Evolutionary conservation across 768 basidiomycete species (phyloP).

Genomic region (Heimioporus sp.): DNA sequence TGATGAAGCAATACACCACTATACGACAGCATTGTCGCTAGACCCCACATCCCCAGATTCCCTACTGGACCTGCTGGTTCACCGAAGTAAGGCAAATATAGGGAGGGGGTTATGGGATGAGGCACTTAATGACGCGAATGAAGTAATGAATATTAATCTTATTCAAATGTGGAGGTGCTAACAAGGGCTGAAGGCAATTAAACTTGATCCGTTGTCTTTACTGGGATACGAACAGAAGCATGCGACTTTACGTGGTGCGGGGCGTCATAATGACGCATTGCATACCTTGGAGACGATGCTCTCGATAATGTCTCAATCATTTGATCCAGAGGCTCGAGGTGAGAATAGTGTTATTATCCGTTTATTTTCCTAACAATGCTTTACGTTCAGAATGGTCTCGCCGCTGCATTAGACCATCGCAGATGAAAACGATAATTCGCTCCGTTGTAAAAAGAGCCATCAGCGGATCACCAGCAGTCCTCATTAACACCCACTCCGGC

Average conservation of each 20-base stretch:
- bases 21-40: not conserved
- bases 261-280: not conserved
- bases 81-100: not conserved
- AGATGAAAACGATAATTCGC: not conserved
- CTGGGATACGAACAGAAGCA: constrained; percentile 11
- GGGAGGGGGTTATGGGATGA: not conserved
- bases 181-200: constrained; percentile 3
- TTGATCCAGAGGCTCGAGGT: constrained; percentile 2
- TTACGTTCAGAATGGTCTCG: not conserved
- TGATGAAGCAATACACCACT: not conserved
- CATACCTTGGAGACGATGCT: constrained; percentile 7
- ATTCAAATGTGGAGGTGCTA: not conserved
- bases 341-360: not conserved
- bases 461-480: constrained; percentile 2
- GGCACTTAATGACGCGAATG: not conserved
- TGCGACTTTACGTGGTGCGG: constrained; percentile 1
- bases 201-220: constrained; percentile 5
- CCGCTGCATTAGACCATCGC: not conserved
- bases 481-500: constrained; percentile 10
- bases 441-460: not conserved
- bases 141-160: not conserved
- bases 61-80: not conserved
- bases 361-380: not conserved
- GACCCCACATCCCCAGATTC: not conserved
- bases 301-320: constrained; percentile 2